Conservation (phyloP, 768 basidiomycete species). For the Leccinum pellstonianum region DNA sequence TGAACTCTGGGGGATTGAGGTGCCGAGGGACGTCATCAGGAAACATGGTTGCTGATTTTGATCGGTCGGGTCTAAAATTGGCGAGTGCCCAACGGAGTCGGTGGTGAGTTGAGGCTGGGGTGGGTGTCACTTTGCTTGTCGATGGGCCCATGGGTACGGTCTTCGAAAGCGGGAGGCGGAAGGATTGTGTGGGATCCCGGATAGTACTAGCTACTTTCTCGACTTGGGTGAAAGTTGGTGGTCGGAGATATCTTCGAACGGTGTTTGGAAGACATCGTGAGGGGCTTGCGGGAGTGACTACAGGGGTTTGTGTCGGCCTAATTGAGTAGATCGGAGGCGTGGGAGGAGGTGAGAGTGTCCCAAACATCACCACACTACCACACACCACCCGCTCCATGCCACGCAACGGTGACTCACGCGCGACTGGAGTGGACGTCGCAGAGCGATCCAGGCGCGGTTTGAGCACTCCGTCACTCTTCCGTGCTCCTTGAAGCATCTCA, state of each 20-base stretch:
- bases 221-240: too few relatives aligned
- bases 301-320: too few relatives aligned
- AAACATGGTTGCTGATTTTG: background rate
- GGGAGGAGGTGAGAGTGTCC: background rate
- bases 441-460: background rate
- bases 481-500: conserved; percentile 2
- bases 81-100: background rate
- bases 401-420: background rate
- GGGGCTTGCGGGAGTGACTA: too few relatives aligned
- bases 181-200: background rate
- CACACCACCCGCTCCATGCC: background rate
- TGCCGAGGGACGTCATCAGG: background rate
- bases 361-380: background rate
- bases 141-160: background rate
- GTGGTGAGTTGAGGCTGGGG: background rate
- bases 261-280: background rate
- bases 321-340: too few relatives aligned
- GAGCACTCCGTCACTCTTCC: background rate
- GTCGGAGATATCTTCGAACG: background rate
- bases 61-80: background rate
- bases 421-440: background rate
- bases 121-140: background rate
- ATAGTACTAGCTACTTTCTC: background rate
- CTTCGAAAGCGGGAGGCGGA: background rate
- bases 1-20: background rate